phyloP scores from a whole-genome alignment of 208 protist genomes.

The Naegleria fowleri region DNA sequence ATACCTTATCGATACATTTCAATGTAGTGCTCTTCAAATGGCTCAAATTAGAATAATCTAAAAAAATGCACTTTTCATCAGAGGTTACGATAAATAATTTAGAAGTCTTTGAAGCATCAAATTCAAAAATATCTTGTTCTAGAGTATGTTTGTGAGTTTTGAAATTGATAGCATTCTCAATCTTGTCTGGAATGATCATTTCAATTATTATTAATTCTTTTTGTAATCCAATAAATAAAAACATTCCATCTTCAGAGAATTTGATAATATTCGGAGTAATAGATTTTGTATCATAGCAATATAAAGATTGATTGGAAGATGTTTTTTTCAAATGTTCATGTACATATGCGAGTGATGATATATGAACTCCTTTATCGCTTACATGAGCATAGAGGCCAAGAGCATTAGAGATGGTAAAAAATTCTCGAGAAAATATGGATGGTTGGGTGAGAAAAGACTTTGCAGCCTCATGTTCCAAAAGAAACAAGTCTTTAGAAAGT shows the following conservation, averaged over 20 bases:
- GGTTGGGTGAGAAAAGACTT: too few relatives aligned
- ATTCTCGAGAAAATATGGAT: not conserved
- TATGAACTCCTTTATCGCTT: not conserved
- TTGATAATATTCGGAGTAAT: not conserved
- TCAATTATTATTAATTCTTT: not conserved
- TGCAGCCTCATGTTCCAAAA: too few relatives aligned
- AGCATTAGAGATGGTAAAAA: not conserved
- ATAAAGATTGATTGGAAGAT: not conserved
- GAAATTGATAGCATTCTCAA: not conserved
- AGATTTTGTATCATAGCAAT: not conserved
- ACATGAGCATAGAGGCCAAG: not conserved
- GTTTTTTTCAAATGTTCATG: not conserved
- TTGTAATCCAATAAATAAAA: not conserved
- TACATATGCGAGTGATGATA: not conserved
- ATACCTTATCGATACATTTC: not conserved
- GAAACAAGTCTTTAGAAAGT: too few relatives aligned
- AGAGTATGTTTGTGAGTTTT: not conserved
- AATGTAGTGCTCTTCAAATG: not conserved
- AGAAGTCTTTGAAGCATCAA: not conserved
- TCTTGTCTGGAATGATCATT: not conserved
- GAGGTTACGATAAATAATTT: not conserved
- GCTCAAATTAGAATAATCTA: not conserved
- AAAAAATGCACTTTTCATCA: not conserved
- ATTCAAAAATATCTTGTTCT: not conserved
- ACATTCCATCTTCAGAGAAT: not conserved